A percentile compares a stretch with the other conserved stretches of the same genome.
phyloP scores from a whole-genome alignment of 805 yeast species.

The Candida easanensis region DNA sequence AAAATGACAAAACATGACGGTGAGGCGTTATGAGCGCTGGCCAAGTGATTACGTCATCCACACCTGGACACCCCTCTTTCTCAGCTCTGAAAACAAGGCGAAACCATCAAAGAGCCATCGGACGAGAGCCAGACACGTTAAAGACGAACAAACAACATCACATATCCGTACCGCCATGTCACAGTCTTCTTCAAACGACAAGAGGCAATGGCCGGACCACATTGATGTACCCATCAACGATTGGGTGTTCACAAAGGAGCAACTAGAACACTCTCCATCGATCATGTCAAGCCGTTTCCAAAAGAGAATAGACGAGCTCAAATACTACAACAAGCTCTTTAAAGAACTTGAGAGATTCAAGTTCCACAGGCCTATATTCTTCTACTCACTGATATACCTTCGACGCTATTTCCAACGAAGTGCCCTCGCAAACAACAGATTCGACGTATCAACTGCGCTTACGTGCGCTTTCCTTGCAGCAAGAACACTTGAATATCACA shows the following conservation, averaged over 20 bases:
- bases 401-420: slow-evolving; percentile 22
- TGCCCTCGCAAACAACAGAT: neutral
- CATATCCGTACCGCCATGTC: too few species aligned
- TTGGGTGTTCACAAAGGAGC: slow-evolving; percentile 21
- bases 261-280: slow-evolving; percentile 10
- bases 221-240: slow-evolving; percentile 18
- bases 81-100: too few species aligned
- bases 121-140: too few species aligned
- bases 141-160: too few species aligned
- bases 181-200: too few species aligned
- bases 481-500: slow-evolving; percentile 20
- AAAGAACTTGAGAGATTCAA: neutral
- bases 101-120: too few species aligned
- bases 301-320: neutral
- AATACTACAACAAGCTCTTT: slow-evolving; percentile 2
- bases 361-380: neutral
- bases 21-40: too few species aligned
- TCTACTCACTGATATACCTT: slow-evolving; percentile 15
- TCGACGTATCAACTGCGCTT: slow-evolving; percentile 1
- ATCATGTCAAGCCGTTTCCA: neutral
- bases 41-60: too few species aligned
- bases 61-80: too few species aligned
- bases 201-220: slow-evolving; percentile 18
- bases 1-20: too few species aligned
- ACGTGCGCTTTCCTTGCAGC: slow-evolving; percentile 21